Evolutionary conservation across 2,329 filamentous ascomycete species (phyloP).

Genomic region (Rhytidhysteron rufulum): DNA sequence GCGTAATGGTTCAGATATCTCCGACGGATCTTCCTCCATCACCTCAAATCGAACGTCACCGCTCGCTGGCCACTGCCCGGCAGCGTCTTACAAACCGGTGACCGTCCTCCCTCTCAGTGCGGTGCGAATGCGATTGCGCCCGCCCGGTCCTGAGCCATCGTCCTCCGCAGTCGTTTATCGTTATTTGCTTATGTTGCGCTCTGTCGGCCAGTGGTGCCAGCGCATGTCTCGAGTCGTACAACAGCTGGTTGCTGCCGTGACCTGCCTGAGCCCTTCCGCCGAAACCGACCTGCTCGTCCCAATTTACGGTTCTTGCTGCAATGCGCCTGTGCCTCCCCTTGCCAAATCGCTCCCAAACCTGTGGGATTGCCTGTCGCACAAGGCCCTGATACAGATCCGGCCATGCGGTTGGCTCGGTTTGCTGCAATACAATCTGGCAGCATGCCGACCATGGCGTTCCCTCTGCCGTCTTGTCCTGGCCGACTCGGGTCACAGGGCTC

Average conservation of each 20-base stretch:
- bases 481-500: too few species aligned
- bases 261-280: neutral
- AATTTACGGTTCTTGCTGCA: neutral
- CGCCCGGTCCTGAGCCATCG: neutral
- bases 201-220: conserved; percentile 1
- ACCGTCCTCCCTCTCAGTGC: too few species aligned
- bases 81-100: too few species aligned
- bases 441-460: too few species aligned
- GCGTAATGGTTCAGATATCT: conserved; percentile 11
- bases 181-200: neutral
- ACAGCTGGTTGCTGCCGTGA: neutral
- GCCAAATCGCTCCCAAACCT: too few species aligned
- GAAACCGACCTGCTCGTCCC: neutral
- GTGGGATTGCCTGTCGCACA: too few species aligned
- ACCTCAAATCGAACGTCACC: conserved; percentile 14
- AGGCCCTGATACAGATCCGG: too few species aligned
- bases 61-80: too few species aligned
- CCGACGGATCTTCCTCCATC: conserved; percentile 11
- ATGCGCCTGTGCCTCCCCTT: neutral
- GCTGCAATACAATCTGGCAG: too few species aligned
- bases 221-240: neutral
- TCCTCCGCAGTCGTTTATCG: neutral
- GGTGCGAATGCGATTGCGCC: neutral
- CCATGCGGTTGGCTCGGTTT: too few species aligned
- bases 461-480: too few species aligned